phyloP scores from a whole-genome alignment of 306 rosid genomes.

The Rosa lucieae region DNA sequence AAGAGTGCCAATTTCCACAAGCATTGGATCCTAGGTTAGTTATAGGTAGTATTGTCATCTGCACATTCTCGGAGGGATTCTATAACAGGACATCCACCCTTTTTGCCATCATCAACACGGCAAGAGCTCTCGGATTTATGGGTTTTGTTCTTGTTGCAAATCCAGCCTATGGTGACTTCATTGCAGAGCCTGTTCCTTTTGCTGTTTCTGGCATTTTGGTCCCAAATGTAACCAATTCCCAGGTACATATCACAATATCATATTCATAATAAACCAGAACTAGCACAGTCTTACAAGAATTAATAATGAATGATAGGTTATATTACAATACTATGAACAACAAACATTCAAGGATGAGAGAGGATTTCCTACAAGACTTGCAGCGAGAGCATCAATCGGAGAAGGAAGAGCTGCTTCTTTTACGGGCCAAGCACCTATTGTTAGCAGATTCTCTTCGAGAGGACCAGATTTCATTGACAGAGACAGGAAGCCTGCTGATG shows the following conservation, averaged over 20 bases:
- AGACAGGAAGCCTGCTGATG: slow-evolving; percentile 45
- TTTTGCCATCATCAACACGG: slow-evolving; percentile 50
- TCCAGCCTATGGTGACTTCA: slow-evolving; percentile 63
- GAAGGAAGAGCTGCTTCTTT: slow-evolving; percentile 80
- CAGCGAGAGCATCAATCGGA: slow-evolving; percentile 50
- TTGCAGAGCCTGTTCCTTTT: slow-evolving; percentile 71
- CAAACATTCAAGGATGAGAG: slow-evolving; percentile 48
- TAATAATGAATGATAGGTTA: slow-evolving; percentile 36
- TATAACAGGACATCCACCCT: slow-evolving; percentile 58
- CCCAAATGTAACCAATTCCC: slow-evolving; percentile 55
- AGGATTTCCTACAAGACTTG: slow-evolving; percentile 41
- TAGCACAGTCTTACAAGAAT: neutral
- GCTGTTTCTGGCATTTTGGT: slow-evolving; percentile 61
- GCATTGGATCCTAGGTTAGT: slow-evolving; percentile 53
- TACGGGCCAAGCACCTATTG: slow-evolving; percentile 53
- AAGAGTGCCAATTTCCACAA: slow-evolving; percentile 84
- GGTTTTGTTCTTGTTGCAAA: slow-evolving; percentile 68
- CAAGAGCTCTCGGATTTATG: slow-evolving; percentile 45
- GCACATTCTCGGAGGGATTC: slow-evolving; percentile 80
- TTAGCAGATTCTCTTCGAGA: slow-evolving; percentile 83
- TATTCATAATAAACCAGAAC: neutral
- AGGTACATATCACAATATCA: slow-evolving; percentile 41
- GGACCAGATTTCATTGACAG: slow-evolving; percentile 76
- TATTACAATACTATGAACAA: slow-evolving; percentile 55
- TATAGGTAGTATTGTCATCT: slow-evolving; percentile 54